A percentile compares a stretch with the other conserved stretches of the same genome.
Evolutionary conservation across 2,329 filamentous ascomycete species (phyloP).

Genomic region (Neoascochyta sp.): DNA sequence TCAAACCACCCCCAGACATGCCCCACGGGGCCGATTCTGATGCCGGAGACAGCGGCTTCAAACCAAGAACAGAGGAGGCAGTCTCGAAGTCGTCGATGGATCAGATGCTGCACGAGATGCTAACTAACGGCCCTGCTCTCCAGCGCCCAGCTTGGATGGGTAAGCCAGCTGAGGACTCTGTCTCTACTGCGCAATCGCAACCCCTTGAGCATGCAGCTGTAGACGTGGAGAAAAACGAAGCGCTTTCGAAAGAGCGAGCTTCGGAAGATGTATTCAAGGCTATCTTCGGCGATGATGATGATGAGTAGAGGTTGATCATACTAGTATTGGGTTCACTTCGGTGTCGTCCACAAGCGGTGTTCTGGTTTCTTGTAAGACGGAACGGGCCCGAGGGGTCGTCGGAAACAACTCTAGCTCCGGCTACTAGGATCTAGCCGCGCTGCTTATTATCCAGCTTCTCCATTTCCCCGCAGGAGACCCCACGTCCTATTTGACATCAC

Average conservation of each 20-base stretch:
- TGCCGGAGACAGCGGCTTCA: conserved; percentile 29
- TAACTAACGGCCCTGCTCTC: conserved; percentile 24
- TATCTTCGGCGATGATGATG: conserved; percentile 85
- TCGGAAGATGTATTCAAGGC: conserved; percentile 81
- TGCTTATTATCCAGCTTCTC: background rate
- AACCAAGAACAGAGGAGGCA: conserved; percentile 41
- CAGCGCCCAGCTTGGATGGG: conserved; percentile 32
- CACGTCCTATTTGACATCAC: background rate
- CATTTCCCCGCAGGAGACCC: background rate
- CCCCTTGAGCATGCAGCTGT: conserved; percentile 42
- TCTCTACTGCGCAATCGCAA: conserved; percentile 2
- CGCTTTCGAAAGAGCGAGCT: conserved; percentile 68
- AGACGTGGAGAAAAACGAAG: conserved; percentile 73
- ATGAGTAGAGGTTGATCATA: conserved; percentile 15
- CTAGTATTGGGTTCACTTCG: background rate
- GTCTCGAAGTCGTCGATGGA: conserved; percentile 54
- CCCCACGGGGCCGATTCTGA: conserved; percentile 50
- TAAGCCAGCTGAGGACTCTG: conserved; percentile 3
- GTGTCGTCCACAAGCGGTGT: too few species aligned
- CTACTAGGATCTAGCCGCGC: background rate
- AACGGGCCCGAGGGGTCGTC: too few species aligned
- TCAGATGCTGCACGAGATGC: conserved; percentile 30
- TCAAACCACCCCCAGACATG: conserved; percentile 69
- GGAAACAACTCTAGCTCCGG: background rate
- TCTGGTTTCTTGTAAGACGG: too few species aligned